Evolutionary conservation across 1,284 basidiomycete genomes (phyloP).

Genomic region (Rhodotorula sp.): DNA sequence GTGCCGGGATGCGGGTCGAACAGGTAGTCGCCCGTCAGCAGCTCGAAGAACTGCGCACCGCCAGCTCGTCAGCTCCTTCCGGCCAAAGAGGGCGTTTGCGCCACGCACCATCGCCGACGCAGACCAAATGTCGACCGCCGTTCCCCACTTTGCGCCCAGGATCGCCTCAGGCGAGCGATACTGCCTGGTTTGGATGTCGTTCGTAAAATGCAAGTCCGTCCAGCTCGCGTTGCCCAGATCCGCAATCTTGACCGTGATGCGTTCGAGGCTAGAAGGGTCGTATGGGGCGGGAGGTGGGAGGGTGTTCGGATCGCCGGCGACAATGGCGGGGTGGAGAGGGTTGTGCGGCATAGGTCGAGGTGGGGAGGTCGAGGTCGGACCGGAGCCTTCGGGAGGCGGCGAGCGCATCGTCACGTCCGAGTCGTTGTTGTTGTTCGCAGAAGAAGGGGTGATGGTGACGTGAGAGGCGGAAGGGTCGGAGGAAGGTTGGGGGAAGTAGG

Average conservation of each 20-base stretch:
- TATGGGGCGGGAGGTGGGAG: constrained; percentile 56
- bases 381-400: constrained; percentile 21
- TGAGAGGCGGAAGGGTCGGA: neutral
- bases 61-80: neutral
- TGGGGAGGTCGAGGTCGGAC: constrained; percentile 30
- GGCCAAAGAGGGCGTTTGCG: neutral
- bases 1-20: constrained; percentile 83
- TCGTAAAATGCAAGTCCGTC: constrained; percentile 89
- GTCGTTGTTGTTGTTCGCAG: constrained; percentile 28
- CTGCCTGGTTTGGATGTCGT: constrained; percentile 95
- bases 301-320: constrained; percentile 57
- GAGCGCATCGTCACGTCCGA: constrained; percentile 42
- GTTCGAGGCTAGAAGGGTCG: constrained; percentile 63
- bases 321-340: constrained; percentile 51
- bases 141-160: constrained; percentile 90
- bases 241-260: constrained; percentile 98
- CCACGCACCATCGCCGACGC: constrained; percentile 79
- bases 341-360: constrained; percentile 39
- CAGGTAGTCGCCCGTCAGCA: constrained; percentile 86
- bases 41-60: constrained; percentile 70
- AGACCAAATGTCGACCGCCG: constrained; percentile 94
- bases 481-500: constrained; percentile 17
- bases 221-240: constrained; percentile 69
- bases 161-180: constrained; percentile 98
- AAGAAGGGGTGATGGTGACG: constrained; percentile 1